These are phyloP conservation scores for Leccinum uliginosum DNA, from an alignment of 768 basidiomycete species.

Conservation along the genomic window DNA sequence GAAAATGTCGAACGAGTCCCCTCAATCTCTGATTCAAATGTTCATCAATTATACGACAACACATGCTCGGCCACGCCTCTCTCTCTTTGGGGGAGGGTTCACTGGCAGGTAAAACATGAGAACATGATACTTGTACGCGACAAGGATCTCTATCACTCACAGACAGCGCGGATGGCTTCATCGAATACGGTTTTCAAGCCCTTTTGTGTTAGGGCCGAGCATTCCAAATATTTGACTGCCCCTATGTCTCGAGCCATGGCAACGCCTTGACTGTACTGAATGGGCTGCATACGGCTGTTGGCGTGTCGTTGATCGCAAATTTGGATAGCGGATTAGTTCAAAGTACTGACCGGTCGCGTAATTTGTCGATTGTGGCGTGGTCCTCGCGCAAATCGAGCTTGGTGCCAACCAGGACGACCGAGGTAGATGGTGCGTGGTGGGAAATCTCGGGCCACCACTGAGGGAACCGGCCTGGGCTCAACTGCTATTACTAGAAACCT, in stretches of 20 bases:
- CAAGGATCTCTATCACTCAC: conserved; percentile 47
- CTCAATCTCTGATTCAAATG: conserved; percentile 16
- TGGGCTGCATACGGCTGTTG: conserved; percentile 86
- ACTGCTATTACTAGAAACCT: neutral
- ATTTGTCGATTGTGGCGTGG: conserved; percentile 84
- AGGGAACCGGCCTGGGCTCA: conserved; percentile 7
- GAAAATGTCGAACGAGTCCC: conserved; percentile 20
- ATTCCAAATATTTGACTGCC: conserved; percentile 94
- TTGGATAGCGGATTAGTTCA: conserved; percentile 3
- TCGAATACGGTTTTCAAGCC: conserved; percentile 99
- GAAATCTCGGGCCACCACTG: conserved; percentile 98
- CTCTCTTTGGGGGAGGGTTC: conserved; percentile 68
- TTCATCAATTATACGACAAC: conserved; percentile 60
- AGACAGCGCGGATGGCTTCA: conserved; percentile 95
- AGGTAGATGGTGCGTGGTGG: conserved; percentile 93
- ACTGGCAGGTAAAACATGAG: conserved; percentile 40
- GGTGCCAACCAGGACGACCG: conserved; percentile 92
- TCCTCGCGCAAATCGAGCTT: conserved; percentile 98
- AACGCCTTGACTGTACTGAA: conserved; percentile 87
- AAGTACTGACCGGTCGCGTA: conserved; percentile 73
- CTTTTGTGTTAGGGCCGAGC: conserved; percentile 96
- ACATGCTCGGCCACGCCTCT: conserved; percentile 48
- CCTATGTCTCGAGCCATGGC: conserved; percentile 91
- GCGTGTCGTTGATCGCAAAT: conserved; percentile 3
- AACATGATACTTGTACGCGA: conserved; percentile 6